Evolutionary conservation across 768 basidiomycete species (phyloP).

Genomic region (Trametes cingulata): DNA sequence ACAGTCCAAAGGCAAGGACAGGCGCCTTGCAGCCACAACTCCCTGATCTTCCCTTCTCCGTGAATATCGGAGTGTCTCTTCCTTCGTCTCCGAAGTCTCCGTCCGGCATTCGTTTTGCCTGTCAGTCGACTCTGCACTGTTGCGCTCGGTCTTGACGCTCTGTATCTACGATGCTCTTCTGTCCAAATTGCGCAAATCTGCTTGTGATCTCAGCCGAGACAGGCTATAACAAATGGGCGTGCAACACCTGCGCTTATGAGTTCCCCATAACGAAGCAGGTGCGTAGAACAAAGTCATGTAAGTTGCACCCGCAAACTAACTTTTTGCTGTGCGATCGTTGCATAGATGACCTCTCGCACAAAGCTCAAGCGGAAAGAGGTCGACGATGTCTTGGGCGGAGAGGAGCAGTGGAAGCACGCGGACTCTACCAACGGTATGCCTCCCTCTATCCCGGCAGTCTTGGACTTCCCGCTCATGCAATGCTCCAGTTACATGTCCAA

Average conservation of each 20-base stretch:
- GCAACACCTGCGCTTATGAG: constrained; percentile 93
- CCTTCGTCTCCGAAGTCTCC: background rate
- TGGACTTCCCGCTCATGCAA: background rate
- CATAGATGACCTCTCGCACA: constrained; percentile 93
- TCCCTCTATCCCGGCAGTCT: background rate
- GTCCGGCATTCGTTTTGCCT: background rate
- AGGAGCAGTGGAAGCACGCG: constrained; percentile 92
- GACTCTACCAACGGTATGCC: constrained; percentile 76
- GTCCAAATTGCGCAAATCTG: constrained; percentile 91
- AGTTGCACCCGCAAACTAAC: background rate
- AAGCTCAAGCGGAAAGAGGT: constrained; percentile 85
- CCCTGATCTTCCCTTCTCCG: too few species aligned
- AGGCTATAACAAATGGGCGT: constrained; percentile 90
- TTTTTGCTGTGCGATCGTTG: background rate
- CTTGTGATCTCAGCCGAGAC: constrained; percentile 76
- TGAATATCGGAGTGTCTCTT: background rate
- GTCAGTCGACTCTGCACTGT: background rate
- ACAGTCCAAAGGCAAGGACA: background rate
- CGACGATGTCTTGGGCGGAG: constrained; percentile 95
- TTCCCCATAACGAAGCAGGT: constrained; percentile 90
- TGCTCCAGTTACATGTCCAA: constrained; percentile 52
- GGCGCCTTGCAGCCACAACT: too few species aligned
- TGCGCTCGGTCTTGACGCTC: background rate
- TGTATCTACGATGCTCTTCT: constrained; percentile 71
- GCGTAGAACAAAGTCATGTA: constrained; percentile 16